Evolutionary conservation across 805 yeast genomes (phyloP), one percentile per base, ranked within the genome.

Genomic region (Cyberlindnera americana): DNA sequence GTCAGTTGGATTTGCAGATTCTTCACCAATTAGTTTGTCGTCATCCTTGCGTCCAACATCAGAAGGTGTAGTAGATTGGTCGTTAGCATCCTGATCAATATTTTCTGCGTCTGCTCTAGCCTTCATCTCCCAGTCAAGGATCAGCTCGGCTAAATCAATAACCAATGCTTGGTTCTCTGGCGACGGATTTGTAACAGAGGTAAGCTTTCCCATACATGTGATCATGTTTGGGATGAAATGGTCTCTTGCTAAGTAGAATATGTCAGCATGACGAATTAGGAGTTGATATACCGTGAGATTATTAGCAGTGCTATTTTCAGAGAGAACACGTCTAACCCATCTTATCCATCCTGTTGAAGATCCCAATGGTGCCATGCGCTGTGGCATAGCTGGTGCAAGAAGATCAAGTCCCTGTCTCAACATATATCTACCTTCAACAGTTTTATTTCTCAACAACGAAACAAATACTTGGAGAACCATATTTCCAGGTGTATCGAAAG

Each of bases 401-500:
- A 85, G 66, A 53, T 90, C 96, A 26, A 95, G 68, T 0, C 97
- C 95, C 55, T 88, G 95, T 57, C 81, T 78, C 0, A 90, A 95
- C 55, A 93, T 67, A 44, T 75, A 78, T 35, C 95, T 73, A 0
- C 95, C 84, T 50, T 93, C 99, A 18, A 77, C 74, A 47, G 86
- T 95, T 46, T 88, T 86, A 1, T 95, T 80, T 54, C 91, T 75
- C 38, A 93, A 66, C 22, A 93, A 64, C 0, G 97, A 95, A 42
- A 88, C 95, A 65, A 91, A 93, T 3, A 91, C 87, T 57, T 88
- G 97, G 0, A 91, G 83, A 4, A 91, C 95, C 37, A 95, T 76
- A 53, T 87, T 84, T 0, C 85, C 73, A 7, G 96, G 95, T 1
- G 96, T 88, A 32, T 89, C 97, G 56, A 80, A 93, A 1, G 83